Evolutionary conservation across 495 filamentous ascomycete species (phyloP), one percentile per base, ranked within the genome.

Genomic region (Parathielavia appendiculata): DNA sequence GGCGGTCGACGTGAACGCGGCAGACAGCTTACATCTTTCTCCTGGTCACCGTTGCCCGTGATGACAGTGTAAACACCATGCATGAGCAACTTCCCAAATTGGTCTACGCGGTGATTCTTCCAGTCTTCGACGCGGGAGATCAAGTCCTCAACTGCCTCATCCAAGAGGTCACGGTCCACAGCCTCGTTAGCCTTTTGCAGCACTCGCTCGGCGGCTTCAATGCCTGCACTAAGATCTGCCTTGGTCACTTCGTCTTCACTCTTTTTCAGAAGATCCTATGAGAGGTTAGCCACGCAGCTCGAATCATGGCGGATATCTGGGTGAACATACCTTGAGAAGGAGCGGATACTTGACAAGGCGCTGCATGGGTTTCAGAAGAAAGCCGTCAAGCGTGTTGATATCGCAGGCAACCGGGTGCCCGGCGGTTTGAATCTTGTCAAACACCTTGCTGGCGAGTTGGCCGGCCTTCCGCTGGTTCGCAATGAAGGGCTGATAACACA

Each of bases 341-440:
- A 97, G 75, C 17, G 95, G 95, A 66, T 97, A 98, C 71, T 96
- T 96, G 45, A 90, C 87, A 52, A 98, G 76, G 54, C 93, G 84
- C 73, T 98, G 93, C 76, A 98, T 96, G 7, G 93, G 93, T 68
- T 97, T 98, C 57, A 97, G 79, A 11, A 97, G 81, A 70, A 97
- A 98, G 5, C 90, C 89, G 64, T 90, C 89, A 11, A 97, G 76
- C 2, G 80, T 83, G 59, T 83, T 82, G 59, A 81, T 80, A 55
- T 83, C 80, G 48, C 76, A 77, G 7, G 80, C 77, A 8, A 83
- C 80, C 4, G 80, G 79, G 59, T 83, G 80, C 3, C 76, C 74
- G 13, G 78, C 77, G 4, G 65, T 54, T 40, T 74, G 70, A 34
- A 83, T 81, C 66, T 86, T 86, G 54, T 85, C 81, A 57, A 86